phyloP scores from a whole-genome alignment of 106 monocot genomes.

The Acorus gramineus region DNA sequence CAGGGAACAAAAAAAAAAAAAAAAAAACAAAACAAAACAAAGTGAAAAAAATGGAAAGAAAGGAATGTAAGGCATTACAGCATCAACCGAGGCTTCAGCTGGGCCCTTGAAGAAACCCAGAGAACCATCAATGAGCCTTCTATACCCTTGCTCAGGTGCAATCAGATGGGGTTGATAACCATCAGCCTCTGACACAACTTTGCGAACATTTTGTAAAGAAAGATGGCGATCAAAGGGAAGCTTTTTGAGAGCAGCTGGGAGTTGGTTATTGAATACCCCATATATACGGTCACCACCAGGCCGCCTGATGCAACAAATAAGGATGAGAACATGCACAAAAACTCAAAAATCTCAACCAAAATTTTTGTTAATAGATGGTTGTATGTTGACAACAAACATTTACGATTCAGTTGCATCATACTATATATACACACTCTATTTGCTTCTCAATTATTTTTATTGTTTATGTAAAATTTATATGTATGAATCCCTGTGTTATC shows the following conservation, averaged over 20 bases:
- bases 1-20: not conserved
- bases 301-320: slow-evolving; percentile 36
- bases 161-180: slow-evolving; percentile 91
- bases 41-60: not conserved
- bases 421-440: too few relatives aligned
- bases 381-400: too few relatives aligned
- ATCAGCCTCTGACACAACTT: slow-evolving; percentile 88
- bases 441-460: too few relatives aligned
- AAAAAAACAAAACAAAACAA: not conserved
- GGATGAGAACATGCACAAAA: not conserved
- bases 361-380: not conserved
- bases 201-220: slow-evolving; percentile 73
- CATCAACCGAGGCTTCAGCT: slow-evolving; percentile 92
- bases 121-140: slow-evolving; percentile 89
- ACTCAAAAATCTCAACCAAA: too few relatives aligned
- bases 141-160: slow-evolving; percentile 89
- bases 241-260: slow-evolving; percentile 81
- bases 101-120: slow-evolving; percentile 83
- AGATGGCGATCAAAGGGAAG: slow-evolving; percentile 94
- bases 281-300: slow-evolving; percentile 93
- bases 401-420: too few relatives aligned
- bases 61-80: slow-evolving; percentile 29
- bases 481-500: too few relatives aligned
- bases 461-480: too few relatives aligned
- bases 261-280: slow-evolving; percentile 89